Conservation (phyloP, 2,329 filamentous ascomycete species). For the Fusarium verticillioides region DNA sequence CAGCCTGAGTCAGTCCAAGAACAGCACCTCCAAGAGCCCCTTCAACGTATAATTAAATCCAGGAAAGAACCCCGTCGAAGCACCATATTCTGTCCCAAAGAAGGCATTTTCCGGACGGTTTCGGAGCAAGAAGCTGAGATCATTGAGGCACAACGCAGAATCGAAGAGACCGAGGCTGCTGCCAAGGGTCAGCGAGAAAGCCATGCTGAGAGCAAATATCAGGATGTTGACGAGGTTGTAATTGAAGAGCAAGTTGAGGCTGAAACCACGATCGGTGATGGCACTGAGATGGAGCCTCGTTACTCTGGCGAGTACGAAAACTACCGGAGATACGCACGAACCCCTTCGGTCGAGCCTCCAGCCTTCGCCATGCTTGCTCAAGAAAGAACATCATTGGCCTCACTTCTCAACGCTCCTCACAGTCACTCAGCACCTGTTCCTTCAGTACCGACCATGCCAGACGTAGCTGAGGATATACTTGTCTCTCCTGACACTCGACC, state of each 20-base stretch:
- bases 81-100: constrained; percentile 69
- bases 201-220: not conserved
- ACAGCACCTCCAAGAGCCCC: constrained; percentile 44
- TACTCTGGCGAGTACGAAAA: constrained; percentile 50
- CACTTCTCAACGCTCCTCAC: constrained; percentile 68
- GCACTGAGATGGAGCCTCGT: constrained; percentile 45
- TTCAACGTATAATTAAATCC: constrained; percentile 40
- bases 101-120: constrained; percentile 72
- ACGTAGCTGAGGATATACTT: constrained; percentile 26
- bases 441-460: constrained; percentile 53
- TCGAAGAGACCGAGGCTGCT: constrained; percentile 30
- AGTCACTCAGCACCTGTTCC: constrained; percentile 49
- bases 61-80: constrained; percentile 58
- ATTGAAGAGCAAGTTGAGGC: constrained; percentile 20
- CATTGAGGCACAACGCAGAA: constrained; percentile 50
- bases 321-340: constrained; percentile 62
- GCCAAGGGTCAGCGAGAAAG: constrained; percentile 22
- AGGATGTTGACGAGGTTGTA: constrained; percentile 26
- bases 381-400: constrained; percentile 68
- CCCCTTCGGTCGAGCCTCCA: constrained; percentile 71
- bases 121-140: constrained; percentile 64
- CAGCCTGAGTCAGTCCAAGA: constrained; percentile 7
- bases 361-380: constrained; percentile 65
- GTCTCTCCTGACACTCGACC: constrained; percentile 50
- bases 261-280: constrained; percentile 35